phyloP scores from a whole-genome alignment of 257 asterid species.

The Osmanthus fragrans region DNA sequence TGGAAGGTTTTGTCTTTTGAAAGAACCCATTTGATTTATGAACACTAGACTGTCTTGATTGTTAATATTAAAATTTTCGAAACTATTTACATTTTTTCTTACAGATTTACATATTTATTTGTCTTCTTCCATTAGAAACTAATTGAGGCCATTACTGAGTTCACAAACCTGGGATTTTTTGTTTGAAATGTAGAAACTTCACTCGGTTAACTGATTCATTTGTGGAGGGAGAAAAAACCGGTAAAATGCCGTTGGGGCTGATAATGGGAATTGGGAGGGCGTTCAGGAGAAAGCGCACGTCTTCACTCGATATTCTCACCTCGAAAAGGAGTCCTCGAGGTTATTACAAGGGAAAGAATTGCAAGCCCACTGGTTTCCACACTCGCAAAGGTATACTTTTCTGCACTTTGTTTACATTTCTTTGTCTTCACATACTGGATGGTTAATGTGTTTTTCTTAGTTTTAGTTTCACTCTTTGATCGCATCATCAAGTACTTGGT shows the following conservation, averaged over 20 bases:
- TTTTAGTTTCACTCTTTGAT: neutral
- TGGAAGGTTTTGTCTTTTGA: neutral
- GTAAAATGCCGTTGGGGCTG: conserved; percentile 67
- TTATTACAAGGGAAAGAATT: conserved; percentile 83
- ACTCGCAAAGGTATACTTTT: conserved; percentile 79
- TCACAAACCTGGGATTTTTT: neutral
- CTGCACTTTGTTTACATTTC: neutral
- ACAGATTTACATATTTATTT: neutral
- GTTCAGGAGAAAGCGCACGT: conserved; percentile 69
- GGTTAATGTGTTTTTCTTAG: neutral
- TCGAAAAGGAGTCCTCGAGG: conserved; percentile 64
- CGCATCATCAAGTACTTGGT: neutral
- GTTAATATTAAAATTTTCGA: neutral
- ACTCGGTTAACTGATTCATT: neutral
- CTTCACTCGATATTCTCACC: conserved; percentile 78
- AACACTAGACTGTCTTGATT: neutral
- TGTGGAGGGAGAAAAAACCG: neutral
- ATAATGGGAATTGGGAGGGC: conserved; percentile 70
- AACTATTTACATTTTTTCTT: neutral
- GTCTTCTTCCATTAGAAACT: neutral
- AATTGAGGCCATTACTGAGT: neutral
- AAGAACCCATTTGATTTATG: neutral
- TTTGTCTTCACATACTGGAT: neutral
- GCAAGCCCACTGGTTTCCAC: conserved; percentile 93
- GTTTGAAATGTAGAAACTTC: neutral